These are phyloP conservation scores for Ogataea paradorogensis DNA, from an alignment of 805 yeast genomes.

Conservation along the genomic window DNA sequence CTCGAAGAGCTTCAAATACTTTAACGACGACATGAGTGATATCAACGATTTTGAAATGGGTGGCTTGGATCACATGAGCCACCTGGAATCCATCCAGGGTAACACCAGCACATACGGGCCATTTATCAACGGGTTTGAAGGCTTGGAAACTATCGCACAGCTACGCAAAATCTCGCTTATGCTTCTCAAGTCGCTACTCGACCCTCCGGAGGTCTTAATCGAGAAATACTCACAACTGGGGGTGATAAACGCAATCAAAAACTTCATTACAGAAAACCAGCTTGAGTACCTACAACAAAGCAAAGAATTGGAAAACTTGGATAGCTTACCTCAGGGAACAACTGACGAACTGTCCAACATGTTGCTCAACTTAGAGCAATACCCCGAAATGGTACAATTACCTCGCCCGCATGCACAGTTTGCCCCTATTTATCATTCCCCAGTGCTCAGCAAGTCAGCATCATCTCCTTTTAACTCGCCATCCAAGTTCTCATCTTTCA, in stretches of 20 bases:
- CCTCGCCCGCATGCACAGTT: conserved; percentile 15
- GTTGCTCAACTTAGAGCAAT: conserved; percentile 16
- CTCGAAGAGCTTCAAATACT: conserved; percentile 18
- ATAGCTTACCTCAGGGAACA: conserved; percentile 9
- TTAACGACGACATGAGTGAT: conserved; percentile 18
- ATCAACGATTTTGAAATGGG: conserved; percentile 14
- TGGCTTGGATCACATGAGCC: conserved; percentile 2
- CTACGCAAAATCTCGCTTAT: conserved; percentile 42
- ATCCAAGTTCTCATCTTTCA: conserved; percentile 32
- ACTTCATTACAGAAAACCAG: conserved; percentile 29
- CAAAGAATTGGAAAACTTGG: conserved; percentile 21
- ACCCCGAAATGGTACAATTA: conserved; percentile 13
- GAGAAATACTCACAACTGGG: conserved; percentile 52
- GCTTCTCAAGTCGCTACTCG: conserved; percentile 41
- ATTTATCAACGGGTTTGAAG: conserved; percentile 48
- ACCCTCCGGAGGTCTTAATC: conserved; percentile 49
- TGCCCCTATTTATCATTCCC: conserved; percentile 19
- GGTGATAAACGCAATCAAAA: conserved; percentile 45
- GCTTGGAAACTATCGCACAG: conserved; percentile 35
- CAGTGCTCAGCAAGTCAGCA: conserved; percentile 21
- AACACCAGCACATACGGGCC: conserved; percentile 45
- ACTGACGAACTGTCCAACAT: conserved; percentile 19
- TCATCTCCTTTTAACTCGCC: conserved; percentile 32
- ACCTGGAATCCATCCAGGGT: conserved; percentile 10
- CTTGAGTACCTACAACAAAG: conserved; percentile 18